These are phyloP conservation scores for Streptanthus diversifolius DNA, from an alignment of 345 rosid genomes.

Conservation along the genomic window DNA sequence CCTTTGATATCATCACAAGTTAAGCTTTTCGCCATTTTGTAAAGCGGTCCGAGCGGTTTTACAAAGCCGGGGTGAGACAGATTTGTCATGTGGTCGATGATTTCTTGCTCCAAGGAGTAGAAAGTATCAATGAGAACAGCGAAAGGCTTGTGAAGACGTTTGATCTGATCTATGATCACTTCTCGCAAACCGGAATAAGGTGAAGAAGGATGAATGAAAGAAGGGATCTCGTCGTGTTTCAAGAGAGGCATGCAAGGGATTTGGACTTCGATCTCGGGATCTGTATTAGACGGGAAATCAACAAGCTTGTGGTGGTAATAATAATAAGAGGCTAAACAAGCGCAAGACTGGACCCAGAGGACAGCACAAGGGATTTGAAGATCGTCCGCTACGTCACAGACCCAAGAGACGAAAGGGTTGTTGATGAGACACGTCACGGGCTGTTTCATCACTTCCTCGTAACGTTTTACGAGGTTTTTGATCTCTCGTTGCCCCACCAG, in stretches of 20 bases:
- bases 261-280: constrained; percentile 56
- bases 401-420: constrained; percentile 90
- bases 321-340: constrained; percentile 66
- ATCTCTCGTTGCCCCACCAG: constrained; percentile 42
- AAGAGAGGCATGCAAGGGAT: constrained; percentile 68
- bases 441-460: constrained; percentile 46
- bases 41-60: constrained; percentile 58
- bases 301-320: constrained; percentile 49
- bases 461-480: constrained; percentile 42
- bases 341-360: constrained; percentile 93
- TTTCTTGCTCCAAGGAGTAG: constrained; percentile 62
- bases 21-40: constrained; percentile 32
- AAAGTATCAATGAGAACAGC: constrained; percentile 72
- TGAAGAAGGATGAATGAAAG: constrained; percentile 62
- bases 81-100: constrained; percentile 58
- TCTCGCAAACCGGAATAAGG: constrained; percentile 42
- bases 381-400: constrained; percentile 62
- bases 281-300: constrained; percentile 52
- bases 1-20: constrained; percentile 37
- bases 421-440: constrained; percentile 77
- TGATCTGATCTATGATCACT: constrained; percentile 58
- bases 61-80: constrained; percentile 36
- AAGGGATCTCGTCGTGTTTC: constrained; percentile 75
- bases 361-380: constrained; percentile 75
- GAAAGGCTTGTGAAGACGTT: constrained; percentile 58